These are phyloP conservation scores for Solanum dulcamara DNA, from an alignment of 257 asterid species.

Conservation along the genomic window DNA sequence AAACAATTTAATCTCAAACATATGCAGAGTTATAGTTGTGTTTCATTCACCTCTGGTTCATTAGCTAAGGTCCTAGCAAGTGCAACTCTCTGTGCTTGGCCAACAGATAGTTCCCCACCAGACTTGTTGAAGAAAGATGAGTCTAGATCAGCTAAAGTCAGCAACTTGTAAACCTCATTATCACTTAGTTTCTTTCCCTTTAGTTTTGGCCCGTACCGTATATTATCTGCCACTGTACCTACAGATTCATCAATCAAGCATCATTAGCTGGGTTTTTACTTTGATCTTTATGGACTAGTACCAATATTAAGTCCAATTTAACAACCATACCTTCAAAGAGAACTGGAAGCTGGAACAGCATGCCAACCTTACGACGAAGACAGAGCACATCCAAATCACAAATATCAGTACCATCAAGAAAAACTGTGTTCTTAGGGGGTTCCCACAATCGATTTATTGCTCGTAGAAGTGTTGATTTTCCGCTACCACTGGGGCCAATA, in stretches of 20 bases:
- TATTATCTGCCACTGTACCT: constrained; percentile 71
- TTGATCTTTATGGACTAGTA: neutral
- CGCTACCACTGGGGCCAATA: constrained; percentile 82
- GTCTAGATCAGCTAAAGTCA: constrained; percentile 67
- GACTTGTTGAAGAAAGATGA: constrained; percentile 46
- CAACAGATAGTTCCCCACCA: constrained; percentile 60
- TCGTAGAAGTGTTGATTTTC: constrained; percentile 66
- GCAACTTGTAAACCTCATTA: constrained; percentile 40
- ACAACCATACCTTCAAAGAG: constrained; percentile 45
- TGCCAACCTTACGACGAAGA: constrained; percentile 64
- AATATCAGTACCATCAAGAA: constrained; percentile 52
- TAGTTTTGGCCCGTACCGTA: constrained; percentile 60
- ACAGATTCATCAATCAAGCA: neutral
- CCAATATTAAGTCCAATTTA: neutral
- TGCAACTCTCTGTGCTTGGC: constrained; percentile 85
- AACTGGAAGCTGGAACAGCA: constrained; percentile 76
- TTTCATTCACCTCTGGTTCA: constrained; percentile 47
- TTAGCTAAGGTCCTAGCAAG: constrained; percentile 77
- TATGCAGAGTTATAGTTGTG: neutral
- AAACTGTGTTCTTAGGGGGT: constrained; percentile 48
- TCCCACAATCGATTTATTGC: constrained; percentile 73
- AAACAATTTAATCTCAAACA: no score
- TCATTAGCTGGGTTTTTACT: neutral
- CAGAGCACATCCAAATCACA: constrained; percentile 43
- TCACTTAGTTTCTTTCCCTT: constrained; percentile 47